Base-by-base conservation (phyloP, 305 asterid species). In the Fraxinus angustifolia region DNA sequence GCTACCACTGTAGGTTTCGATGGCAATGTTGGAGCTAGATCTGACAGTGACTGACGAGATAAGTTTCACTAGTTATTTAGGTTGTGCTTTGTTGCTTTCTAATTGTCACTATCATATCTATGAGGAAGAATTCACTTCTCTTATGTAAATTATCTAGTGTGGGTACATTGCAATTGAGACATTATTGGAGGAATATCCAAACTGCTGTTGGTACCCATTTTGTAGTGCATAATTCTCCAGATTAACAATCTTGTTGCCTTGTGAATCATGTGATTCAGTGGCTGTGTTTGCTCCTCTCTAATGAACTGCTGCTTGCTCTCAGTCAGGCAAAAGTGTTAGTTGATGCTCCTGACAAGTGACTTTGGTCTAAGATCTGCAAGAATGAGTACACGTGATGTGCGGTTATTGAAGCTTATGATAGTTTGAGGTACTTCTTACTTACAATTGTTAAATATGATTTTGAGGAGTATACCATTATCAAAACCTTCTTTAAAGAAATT, bases 321-420 rank as follows among this genome's bases (percentile, higher is more conserved):
- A 87, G 87, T 35, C 90, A 87, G 83, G 91, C 90, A 19, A 85
- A 88, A 79, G 91, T 86, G 81, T 78, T 88, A 84, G 90, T 88
- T 2, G 91, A 88, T 83, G 91, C 91, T 73, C 90, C 91, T 48
- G 91, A 88, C 78, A 85, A 26, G 73, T 87, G 26, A 1, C 26
- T 23, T 23, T 23, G 26, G 26, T 80, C 68, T 76, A 87, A 87
- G 82, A 78, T 88, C 78, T 85, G 87, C 83, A 87, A 87, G 87
- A 80, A 79, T 36, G 91, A 88, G 75, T 88, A 87, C 79, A 83
- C 88, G 80, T 86, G 89, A 6, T 88, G 90, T 80, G 90, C 90
- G 11, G 88, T 88, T 33, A 75, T 88, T 73, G 91, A 88, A 83
- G 83, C 89, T 78, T 88, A 85, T 73, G 91, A 88, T 76, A 77